Evolutionary conservation across 2,329 filamentous ascomycete species (phyloP), one percentile per base, ranked within the genome.

Genomic region (Thielaviopsis ethacetica): DNA sequence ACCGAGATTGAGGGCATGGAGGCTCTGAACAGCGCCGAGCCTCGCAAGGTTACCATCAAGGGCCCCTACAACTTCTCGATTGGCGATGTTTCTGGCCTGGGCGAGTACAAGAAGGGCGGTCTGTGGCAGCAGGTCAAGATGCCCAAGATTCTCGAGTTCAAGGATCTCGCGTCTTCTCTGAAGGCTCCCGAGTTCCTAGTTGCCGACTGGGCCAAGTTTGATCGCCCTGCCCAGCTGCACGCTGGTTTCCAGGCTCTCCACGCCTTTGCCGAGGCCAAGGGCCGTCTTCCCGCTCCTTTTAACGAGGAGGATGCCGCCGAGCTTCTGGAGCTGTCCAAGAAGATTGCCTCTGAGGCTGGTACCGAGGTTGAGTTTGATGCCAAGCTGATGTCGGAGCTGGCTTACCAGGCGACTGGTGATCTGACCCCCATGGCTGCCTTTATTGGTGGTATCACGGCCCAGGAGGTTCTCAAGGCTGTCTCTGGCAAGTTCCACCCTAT

Each of bases 401-500:
- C 89, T 69, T 98, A 91, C 73, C 93, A 98, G 71, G 93, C 93
- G 22, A 83, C 80, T 34, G 93, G 93, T 68, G 91, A 98, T 66
- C 74, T 98, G 53, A 91, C 82, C 68, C 88, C 93, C 2, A 88
- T 98, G 80, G 89, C 91, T 24, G 91, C 93, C 19, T 88, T 96
- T 73, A 97, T 96, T 67, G 93, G 93, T 70, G 93, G 93, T 65
- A 81, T 96, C 65, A 81, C 88, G 26, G 93, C 93, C 1, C 93
- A 98, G 70, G 93, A 98, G 71, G 85, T 96, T 22, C 79, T 98
- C 62, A 98, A 98, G 73, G 89, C 91, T 19, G 88, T 98, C 6
- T 98, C 93, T 57, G 93, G 93, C 65, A 98, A 98, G 72, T 98
- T 98, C 75, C 83, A 89, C 66, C 93, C 93, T n/a, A 84, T 97